Evolutionary conservation across 2,329 filamentous ascomycete species (phyloP).

Genomic region (Cadophora sp.): DNA sequence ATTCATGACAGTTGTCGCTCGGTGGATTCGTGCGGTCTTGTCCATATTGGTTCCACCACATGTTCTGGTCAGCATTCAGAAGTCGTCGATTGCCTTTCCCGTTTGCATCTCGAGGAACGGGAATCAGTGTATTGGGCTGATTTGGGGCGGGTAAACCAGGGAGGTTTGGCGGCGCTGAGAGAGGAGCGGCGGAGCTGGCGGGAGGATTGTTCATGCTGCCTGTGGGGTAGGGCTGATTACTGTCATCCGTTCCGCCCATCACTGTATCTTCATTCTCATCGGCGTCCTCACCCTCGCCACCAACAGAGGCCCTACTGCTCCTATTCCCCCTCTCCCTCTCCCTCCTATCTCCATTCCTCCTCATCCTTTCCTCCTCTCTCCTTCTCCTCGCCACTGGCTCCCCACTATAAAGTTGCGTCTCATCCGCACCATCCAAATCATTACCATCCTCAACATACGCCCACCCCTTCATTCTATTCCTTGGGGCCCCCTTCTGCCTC

Average conservation of each 20-base stretch:
- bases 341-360: not conserved
- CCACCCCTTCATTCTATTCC: not conserved
- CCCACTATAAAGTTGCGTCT: not conserved
- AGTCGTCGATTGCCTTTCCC: not conserved
- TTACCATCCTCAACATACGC: not conserved
- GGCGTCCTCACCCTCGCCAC: not conserved
- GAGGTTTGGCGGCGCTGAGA: not conserved
- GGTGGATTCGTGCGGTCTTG: not conserved
- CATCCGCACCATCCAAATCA: not conserved
- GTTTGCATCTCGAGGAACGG: not conserved
- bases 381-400: not conserved
- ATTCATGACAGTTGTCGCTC: not conserved
- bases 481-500: not conserved
- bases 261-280: not conserved
- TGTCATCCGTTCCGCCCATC: not conserved
- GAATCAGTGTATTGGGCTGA: not conserved
- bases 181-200: not conserved
- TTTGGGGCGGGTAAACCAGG: not conserved
- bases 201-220: not conserved
- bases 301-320: too few species aligned
- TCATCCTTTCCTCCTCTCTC: not conserved
- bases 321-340: not conserved
- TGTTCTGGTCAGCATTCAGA: not conserved
- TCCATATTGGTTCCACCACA: conserved; percentile 5
- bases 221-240: not conserved